Conservation (phyloP, 176 grass and related monocot genomes). For the Oropetium thomaeum region DNA sequence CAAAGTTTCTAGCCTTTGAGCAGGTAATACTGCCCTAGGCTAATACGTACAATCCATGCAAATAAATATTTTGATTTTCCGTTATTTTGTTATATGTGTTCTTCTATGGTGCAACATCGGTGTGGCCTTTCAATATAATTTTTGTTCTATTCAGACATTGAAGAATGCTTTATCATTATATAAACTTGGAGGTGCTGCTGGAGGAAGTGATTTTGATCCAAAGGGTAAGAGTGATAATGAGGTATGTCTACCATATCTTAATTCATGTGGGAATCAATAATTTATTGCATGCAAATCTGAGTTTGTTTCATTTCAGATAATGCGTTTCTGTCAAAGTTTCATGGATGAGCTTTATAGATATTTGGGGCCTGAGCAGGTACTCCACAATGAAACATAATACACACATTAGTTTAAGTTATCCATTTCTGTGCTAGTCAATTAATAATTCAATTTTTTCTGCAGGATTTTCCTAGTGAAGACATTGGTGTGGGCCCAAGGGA, state of each 20-base stretch:
- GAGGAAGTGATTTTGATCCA: conserved; percentile 99
- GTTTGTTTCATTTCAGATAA: conserved; percentile 64
- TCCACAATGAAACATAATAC: conserved; percentile 14
- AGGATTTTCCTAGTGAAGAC: conserved; percentile 97
- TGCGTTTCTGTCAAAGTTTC: conserved; percentile 99
- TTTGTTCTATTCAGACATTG: conserved; percentile 59
- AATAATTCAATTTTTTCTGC: conserved; percentile 19
- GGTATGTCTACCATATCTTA: conserved; percentile 48
- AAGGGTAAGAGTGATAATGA: conserved; percentile 96
- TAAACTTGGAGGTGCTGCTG: conserved; percentile 95
- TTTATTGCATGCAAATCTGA: conserved; percentile 25
- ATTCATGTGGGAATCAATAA: conserved; percentile 2
- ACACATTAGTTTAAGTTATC: not conserved
- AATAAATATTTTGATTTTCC: not conserved
- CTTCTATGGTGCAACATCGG: conserved; percentile 11
- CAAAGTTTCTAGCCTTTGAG: conserved; percentile 99
- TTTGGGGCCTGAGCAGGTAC: conserved; percentile 95
- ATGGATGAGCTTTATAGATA: conserved; percentile 97
- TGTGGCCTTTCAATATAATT: conserved; percentile 12
- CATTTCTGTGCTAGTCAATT: conserved; percentile 4
- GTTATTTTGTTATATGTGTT: not conserved
- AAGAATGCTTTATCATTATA: conserved; percentile 94
- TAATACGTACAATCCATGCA: conserved; percentile 18
- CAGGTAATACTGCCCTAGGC: conserved; percentile 60
- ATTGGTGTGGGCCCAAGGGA: conserved; percentile 94